These are phyloP conservation scores for Tolypocladium inflatum DNA, from an alignment of 2,329 filamentous ascomycete genomes.

Conservation along the genomic window DNA sequence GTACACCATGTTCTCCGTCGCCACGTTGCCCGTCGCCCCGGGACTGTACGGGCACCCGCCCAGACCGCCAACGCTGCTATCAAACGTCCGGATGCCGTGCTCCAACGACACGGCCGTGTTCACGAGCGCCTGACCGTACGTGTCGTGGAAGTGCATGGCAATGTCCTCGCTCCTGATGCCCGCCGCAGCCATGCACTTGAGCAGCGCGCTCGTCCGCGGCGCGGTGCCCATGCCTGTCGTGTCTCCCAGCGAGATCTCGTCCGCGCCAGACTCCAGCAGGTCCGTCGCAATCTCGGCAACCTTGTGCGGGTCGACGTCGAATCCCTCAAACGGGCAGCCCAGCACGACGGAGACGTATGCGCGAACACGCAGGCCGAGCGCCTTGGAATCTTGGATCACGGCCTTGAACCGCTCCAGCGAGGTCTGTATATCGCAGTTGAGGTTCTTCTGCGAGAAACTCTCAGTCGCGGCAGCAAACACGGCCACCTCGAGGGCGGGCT, in stretches of 20 bases:
- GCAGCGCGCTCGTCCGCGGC: conserved; percentile 54
- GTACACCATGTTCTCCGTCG: conserved; percentile 77
- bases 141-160: conserved; percentile 83
- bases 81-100: conserved; percentile 69
- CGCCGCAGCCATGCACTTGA: conserved; percentile 55
- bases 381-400: conserved; percentile 61
- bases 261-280: conserved; percentile 76
- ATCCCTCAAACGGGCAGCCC: conserved; percentile 67
- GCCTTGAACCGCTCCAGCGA: conserved; percentile 61
- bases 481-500: conserved; percentile 57
- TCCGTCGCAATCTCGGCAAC: conserved; percentile 58
- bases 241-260: conserved; percentile 84
- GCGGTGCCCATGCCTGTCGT: conserved; percentile 86
- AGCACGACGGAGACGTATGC: conserved; percentile 76
- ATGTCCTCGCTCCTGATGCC: conserved; percentile 61
- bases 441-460: conserved; percentile 69
- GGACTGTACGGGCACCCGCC: conserved; percentile 81
- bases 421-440: conserved; percentile 69
- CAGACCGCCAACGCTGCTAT: conserved; percentile 69
- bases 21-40: conserved; percentile 78
- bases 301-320: conserved; percentile 51
- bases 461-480: conserved; percentile 80
- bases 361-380: conserved; percentile 56
- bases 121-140: conserved; percentile 76
- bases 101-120: conserved; percentile 72